Percentiles rank a stretch among this genome's conserved stretches.
These are phyloP conservation scores for Solanum etuberosum DNA, from an alignment of 257 asterid genomes.

Conservation along the genomic window DNA sequence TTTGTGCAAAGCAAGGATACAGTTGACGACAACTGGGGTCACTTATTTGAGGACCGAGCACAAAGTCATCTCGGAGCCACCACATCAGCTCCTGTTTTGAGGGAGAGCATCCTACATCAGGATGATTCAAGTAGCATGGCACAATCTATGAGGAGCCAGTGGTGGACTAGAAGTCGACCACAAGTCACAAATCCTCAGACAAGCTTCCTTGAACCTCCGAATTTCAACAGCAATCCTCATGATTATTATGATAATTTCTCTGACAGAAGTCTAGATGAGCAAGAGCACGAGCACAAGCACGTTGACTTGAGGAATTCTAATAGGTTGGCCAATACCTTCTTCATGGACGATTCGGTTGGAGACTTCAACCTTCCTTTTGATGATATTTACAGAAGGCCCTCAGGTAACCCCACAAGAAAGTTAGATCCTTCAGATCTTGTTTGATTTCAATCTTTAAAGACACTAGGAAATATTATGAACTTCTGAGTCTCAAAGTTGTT, in stretches of 20 bases:
- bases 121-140: conserved; percentile 17
- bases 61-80: conserved; percentile 52
- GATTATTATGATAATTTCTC: conserved; percentile 27
- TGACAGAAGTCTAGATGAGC: conserved; percentile 37
- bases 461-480: conserved; percentile 9
- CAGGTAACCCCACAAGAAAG: conserved; percentile 11
- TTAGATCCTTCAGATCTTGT: conserved; percentile 34
- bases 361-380: conserved; percentile 72
- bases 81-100: conserved; percentile 64
- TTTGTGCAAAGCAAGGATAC: conserved; percentile 8
- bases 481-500: background rate
- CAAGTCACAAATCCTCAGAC: conserved; percentile 32
- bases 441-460: conserved; percentile 14
- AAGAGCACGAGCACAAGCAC: conserved; percentile 3
- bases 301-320: conserved; percentile 35
- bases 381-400: conserved; percentile 42
- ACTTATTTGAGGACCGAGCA: conserved; percentile 29
- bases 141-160: conserved; percentile 27
- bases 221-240: conserved; percentile 19
- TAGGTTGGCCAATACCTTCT: conserved; percentile 45
- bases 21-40: conserved; percentile 41
- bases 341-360: conserved; percentile 51
- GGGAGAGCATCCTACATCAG: conserved; percentile 49
- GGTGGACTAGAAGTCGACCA: conserved; percentile 58
- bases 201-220: conserved; percentile 82